These are phyloP conservation scores for Trametes cubensis DNA, from an alignment of 768 basidiomycete species.

Conservation along the genomic window DNA sequence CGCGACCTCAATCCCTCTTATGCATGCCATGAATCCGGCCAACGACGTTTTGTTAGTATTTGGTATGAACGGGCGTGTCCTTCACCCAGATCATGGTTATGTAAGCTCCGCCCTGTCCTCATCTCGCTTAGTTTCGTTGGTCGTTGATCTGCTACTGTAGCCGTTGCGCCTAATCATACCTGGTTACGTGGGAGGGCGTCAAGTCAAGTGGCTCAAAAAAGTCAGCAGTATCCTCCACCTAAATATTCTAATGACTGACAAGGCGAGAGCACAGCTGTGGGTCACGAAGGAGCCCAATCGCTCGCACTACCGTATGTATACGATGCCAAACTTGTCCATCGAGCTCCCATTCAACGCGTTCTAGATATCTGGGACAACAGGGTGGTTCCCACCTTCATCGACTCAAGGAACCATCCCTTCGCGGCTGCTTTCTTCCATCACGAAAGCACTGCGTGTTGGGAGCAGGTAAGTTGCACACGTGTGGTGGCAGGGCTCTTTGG, in stretches of 20 bases:
- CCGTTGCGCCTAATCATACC: slow-evolving; percentile 27
- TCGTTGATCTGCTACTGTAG: neutral
- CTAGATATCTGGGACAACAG: slow-evolving; percentile 29
- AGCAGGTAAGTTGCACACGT: slow-evolving; percentile 14
- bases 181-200: slow-evolving; percentile 27
- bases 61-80: slow-evolving; percentile 26
- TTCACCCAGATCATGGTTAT: slow-evolving; percentile 31
- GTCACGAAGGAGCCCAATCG: slow-evolving; percentile 25
- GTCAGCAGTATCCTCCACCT: neutral
- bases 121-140: neutral
- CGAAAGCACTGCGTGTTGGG: slow-evolving; percentile 27
- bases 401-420: slow-evolving; percentile 24
- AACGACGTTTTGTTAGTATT: slow-evolving; percentile 29
- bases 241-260: neutral
- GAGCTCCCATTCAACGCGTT: neutral
- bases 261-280: slow-evolving; percentile 15
- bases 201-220: slow-evolving; percentile 28
- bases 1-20: slow-evolving; percentile 28
- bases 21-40: slow-evolving; percentile 26
- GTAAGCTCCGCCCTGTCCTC: neutral
- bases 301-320: slow-evolving; percentile 26
- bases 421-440: slow-evolving; percentile 25
- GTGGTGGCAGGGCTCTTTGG: neutral
- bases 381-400: slow-evolving; percentile 26
- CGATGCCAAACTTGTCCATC: neutral